Evolutionary conservation across 2,329 filamentous ascomycete genomes (phyloP).

Genomic region (Teratosphaeria nubilosa): DNA sequence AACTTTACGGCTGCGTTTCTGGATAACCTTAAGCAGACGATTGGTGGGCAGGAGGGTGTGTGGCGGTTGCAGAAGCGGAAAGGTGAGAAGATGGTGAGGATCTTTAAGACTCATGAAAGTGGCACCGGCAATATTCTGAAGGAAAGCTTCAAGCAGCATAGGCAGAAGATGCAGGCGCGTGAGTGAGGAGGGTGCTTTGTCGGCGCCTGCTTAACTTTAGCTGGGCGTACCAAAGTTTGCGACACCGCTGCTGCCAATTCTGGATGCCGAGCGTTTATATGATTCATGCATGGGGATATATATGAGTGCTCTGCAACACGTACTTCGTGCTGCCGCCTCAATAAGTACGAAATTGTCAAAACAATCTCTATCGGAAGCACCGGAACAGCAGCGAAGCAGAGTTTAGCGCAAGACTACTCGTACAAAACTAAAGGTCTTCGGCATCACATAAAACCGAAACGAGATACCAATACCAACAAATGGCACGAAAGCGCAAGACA

Average conservation of each 20-base stretch:
- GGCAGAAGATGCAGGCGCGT: conserved; percentile 17
- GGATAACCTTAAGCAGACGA: conserved; percentile 41
- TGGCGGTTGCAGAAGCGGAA: conserved; percentile 67
- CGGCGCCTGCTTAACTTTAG: neutral
- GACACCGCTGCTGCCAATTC: neutral
- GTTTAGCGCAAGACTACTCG: no score
- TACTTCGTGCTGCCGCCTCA: no score
- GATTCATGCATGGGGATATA: no score
- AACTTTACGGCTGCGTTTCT: conserved; percentile 76
- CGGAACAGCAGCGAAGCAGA: no score
- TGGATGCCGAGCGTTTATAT: neutral
- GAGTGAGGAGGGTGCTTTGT: neutral
- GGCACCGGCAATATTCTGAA: conserved; percentile 70
- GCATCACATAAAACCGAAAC: neutral
- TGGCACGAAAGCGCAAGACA: neutral
- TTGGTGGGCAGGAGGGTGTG: conserved; percentile 54
- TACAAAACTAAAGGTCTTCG: neutral
- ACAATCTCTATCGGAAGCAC: no score
- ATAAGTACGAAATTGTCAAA: no score
- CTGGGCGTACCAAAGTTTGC: neutral
- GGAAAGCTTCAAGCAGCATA: conserved; percentile 67
- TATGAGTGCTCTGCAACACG: no score
- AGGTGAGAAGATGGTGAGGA: conserved; percentile 55
- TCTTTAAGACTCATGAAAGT: conserved; percentile 61
- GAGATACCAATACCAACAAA: neutral